Percentiles rank a stretch among this genome's conserved stretches.
phyloP scores from a whole-genome alignment of 805 yeast species.

The Cephaloascus fragrans region DNA sequence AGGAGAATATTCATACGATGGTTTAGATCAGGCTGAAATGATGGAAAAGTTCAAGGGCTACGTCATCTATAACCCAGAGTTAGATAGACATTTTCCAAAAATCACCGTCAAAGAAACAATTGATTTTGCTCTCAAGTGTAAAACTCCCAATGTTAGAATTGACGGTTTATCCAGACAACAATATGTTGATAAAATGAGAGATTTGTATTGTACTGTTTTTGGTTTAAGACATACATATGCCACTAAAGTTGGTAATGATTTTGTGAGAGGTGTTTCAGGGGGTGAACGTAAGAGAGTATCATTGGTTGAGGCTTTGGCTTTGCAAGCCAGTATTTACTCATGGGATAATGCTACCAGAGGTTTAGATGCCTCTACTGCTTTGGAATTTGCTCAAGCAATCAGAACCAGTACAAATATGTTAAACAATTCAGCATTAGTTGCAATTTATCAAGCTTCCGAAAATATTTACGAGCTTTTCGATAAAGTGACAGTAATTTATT shows the following conservation, averaged over 20 bases:
- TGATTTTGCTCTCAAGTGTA: conserved; percentile 37
- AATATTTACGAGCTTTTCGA: conserved; percentile 57
- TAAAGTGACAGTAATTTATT: conserved; percentile 49
- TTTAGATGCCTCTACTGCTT: conserved; percentile 70
- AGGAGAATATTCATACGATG: conserved; percentile 38
- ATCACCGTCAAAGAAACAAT: conserved; percentile 41
- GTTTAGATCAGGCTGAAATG: conserved; percentile 37
- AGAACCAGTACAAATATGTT: conserved; percentile 49
- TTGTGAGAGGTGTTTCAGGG: conserved; percentile 62
- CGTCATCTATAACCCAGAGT: conserved; percentile 42
- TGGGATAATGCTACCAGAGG: conserved; percentile 87
- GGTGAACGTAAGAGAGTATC: conserved; percentile 69
- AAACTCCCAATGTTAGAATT: conserved; percentile 33
- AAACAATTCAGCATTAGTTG: conserved; percentile 49
- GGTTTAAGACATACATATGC: conserved; percentile 52
- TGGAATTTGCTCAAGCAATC: conserved; percentile 60
- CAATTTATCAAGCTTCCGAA: conserved; percentile 63
- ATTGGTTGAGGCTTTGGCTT: conserved; percentile 52
- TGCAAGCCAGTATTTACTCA: conserved; percentile 48
- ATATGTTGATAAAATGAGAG: conserved; percentile 27
- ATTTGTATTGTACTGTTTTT: conserved; percentile 29
- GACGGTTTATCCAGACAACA: conserved; percentile 28
- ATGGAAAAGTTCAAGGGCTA: conserved; percentile 34
- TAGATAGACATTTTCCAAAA: conserved; percentile 41
- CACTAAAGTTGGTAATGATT: conserved; percentile 60